Conservation (phyloP, 2,329 filamentous ascomycete genomes). For the Sarocladium brachiariae region DNA sequence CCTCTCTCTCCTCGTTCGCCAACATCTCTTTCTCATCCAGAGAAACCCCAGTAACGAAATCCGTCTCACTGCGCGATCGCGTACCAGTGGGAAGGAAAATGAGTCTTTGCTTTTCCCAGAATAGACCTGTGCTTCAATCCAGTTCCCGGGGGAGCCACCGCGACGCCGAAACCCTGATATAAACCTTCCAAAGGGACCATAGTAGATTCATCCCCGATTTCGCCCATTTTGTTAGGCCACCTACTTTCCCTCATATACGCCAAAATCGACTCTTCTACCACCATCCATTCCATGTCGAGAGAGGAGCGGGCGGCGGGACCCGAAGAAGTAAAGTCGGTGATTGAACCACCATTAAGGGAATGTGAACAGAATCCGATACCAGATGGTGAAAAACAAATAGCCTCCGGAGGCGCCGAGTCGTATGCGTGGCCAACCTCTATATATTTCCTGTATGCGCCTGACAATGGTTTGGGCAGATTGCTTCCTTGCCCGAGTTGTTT, state of each 20-base stretch:
- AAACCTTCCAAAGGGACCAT: no score
- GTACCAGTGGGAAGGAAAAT: no score
- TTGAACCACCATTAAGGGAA: no score
- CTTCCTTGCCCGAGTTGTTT: conserved; percentile 1
- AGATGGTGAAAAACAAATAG: background rate
- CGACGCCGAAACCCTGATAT: no score
- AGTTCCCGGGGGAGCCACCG: no score
- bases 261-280: background rate
- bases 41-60: background rate
- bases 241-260: background rate
- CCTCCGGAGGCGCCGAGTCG: conserved; percentile 3
- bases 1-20: background rate
- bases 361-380: background rate
- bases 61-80: background rate
- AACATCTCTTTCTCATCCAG: background rate
- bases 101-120: no score
- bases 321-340: background rate
- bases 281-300: background rate
- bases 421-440: background rate
- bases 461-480: conserved; percentile 2
- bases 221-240: no score
- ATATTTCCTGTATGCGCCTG: background rate
- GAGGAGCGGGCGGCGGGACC: background rate
- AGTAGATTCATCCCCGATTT: no score
- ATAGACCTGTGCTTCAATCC: no score